Evolutionary conservation across 1,139 yeast species (phyloP), one percentile per base, ranked within the genome.

Genomic region (Debaryomycetaceae sp.): DNA sequence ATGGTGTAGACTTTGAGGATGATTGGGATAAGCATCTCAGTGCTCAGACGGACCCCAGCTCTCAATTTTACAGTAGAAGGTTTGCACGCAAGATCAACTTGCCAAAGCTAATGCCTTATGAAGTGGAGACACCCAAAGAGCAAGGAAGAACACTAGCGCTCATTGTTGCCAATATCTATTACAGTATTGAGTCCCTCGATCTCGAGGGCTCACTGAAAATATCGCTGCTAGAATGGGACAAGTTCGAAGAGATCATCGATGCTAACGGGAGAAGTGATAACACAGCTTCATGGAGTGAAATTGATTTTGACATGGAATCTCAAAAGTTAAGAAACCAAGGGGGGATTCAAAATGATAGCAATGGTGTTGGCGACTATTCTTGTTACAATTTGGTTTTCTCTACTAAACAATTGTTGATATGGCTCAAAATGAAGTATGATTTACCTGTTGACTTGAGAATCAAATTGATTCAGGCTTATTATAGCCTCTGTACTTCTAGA

Each of bases 341-440:
- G 49, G 49, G 9, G 42, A 42, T 9, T 42, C 42, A 14, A 42
- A 58, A 50, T 14, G 64, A 61, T 24, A 63, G 59, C 33, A 66
- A 57, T 27, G 48, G 49, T 5, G 45, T 42, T 8, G 55, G 54
- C 38, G 54, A 58, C 40, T 56, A 59, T 37, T 47, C 57, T 1
- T 50, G 49, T 6, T 57, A 54, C 9, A 62, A 60, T 8, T 49
- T 56, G n/a, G 66, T 58, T 23, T 66, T 87, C 49, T 91, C 97
- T 97, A 87, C 97, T 0, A 84, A 87, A 46, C 97, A 90, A 60
- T 74, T 93, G 50, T 76, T 83, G 45, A 84, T 87, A 38, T 87
- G 97, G 81, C 66, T 90, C 49, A 79, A 79, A 51, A 84, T 87
- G 81, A 89, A 89, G 60, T 84, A 87, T 56, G 87, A 85, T 44